Evolutionary conservation across 805 yeast species (phyloP), one percentile per base, ranked within the genome.

Genomic region (Clavispora vitiphila): DNA sequence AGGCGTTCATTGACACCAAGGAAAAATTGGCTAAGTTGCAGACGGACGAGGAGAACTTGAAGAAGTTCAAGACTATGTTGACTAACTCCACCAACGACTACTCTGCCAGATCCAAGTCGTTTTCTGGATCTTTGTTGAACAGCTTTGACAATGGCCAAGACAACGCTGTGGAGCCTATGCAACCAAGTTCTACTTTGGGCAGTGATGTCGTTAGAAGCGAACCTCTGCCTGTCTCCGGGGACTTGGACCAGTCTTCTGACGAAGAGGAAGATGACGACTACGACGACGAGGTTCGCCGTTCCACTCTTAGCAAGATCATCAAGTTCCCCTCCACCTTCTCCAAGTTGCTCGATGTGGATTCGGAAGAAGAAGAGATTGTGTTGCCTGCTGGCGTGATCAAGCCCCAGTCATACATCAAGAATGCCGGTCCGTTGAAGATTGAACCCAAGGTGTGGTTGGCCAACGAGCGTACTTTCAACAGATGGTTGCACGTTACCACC

Each of bases 361-460:
- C 91, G 12, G 96, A 89, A 61, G 96, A 86, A 46, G 73, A 68
- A 46, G 97, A 90, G 60, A 75, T 88, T 36, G 80, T 75, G 18
- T 70, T 91, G 43, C 99, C 99, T 10, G 80, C 85, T 2, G 98
- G 98, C 12, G 98, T 91, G 16, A 71, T 72, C 35, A 86, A 83
- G 57, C 99, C 99, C 41, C 78, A 76, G 20, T 69, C 74, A 24
- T 78, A 86, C 65, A 74, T 91, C 54, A 86, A 90, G 57, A 89
- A 89, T 61, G 82, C 90, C 21, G 96, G 96, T 7, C 93, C 96
- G 1, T 78, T 89, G 42, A 89, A 86, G 64, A 90, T 93, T 44
- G 99, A 93, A 69, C 95, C 98, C 23, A 93, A 93, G 60, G 99
- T 93, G 11, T 93, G 98, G 97, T 74, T 93, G 49, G 99, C 99